Percentiles rank a stretch among this genome's conserved stretches.
These are phyloP conservation scores for Prosopis cineraria DNA, from an alignment of 306 rosid species.

Conservation along the genomic window DNA sequence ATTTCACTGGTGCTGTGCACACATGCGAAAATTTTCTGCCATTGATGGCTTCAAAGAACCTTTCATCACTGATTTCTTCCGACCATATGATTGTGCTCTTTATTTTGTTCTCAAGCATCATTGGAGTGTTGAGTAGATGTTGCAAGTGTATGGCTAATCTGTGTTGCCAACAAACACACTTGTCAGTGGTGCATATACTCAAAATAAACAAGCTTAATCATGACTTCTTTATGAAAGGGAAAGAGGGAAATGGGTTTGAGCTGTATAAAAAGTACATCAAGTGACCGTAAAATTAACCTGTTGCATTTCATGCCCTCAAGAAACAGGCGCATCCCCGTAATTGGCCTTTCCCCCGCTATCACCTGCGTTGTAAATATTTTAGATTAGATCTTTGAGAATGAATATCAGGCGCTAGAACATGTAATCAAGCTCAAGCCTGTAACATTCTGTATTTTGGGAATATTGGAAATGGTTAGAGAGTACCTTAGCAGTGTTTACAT, in stretches of 20 bases:
- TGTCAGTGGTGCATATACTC: background rate
- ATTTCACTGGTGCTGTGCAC: slow-evolving; percentile 69
- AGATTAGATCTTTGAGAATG: background rate
- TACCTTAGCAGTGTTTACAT: slow-evolving; percentile 70
- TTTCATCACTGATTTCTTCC: slow-evolving; percentile 53
- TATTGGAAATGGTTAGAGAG: background rate
- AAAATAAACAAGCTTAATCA: background rate
- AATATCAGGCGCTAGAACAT: background rate
- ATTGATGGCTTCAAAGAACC: slow-evolving; percentile 59
- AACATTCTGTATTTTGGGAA: background rate
- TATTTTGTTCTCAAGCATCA: slow-evolving; percentile 50
- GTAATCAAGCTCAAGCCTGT: slow-evolving; percentile 5
- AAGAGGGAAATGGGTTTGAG: background rate
- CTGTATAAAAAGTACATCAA: background rate
- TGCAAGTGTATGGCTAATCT: slow-evolving; percentile 88
- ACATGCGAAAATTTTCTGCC: slow-evolving; percentile 71
- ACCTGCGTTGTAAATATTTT: slow-evolving; percentile 46
- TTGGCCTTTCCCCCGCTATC: slow-evolving; percentile 65
- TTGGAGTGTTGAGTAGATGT: slow-evolving; percentile 68
- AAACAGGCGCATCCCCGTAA: slow-evolving; percentile 85
- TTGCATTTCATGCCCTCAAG: slow-evolving; percentile 94
- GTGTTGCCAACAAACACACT: slow-evolving; percentile 28
- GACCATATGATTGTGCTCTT: slow-evolving; percentile 62
- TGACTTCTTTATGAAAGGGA: background rate
- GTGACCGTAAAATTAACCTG: slow-evolving; percentile 46